Conservation (phyloP, 106 monocot species). For the Dactylorhiza incarnata region DNA sequence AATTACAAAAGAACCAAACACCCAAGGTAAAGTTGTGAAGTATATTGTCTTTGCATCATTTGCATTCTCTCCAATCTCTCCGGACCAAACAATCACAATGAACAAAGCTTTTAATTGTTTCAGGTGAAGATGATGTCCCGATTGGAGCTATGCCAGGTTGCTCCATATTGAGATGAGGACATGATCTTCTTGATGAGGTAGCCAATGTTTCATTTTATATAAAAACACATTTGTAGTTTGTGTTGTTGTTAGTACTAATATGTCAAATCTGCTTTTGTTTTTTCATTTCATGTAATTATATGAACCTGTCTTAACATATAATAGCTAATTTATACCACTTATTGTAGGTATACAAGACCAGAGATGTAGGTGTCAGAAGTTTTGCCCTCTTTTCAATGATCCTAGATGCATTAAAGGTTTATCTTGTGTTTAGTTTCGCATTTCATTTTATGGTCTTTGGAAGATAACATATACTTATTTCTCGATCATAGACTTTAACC, state of each 20-base stretch:
- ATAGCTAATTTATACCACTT: background rate
- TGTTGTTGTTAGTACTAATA: background rate
- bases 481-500: conserved; percentile 52
- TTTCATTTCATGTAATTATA: background rate
- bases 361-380: conserved; percentile 91
- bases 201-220: background rate
- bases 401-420: conserved; percentile 95
- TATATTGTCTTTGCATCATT: no score
- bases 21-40: no score
- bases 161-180: conserved; percentile 85
- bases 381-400: conserved; percentile 95
- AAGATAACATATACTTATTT: background rate
- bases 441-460: background rate
- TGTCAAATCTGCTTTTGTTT: background rate
- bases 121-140: conserved; percentile 80
- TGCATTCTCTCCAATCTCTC: no score
- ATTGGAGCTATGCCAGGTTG: conserved; percentile 99
- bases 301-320: background rate
- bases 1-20: no score
- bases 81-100: no score
- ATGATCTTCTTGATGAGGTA: conserved; percentile 96
- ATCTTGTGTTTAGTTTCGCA: background rate
- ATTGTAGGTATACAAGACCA: conserved; percentile 85
- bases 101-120: background rate
- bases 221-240: background rate